Evolutionary conservation across 2,329 filamentous ascomycete genomes (phyloP).

Genomic region (Pseudogymnoascus sp.): DNA sequence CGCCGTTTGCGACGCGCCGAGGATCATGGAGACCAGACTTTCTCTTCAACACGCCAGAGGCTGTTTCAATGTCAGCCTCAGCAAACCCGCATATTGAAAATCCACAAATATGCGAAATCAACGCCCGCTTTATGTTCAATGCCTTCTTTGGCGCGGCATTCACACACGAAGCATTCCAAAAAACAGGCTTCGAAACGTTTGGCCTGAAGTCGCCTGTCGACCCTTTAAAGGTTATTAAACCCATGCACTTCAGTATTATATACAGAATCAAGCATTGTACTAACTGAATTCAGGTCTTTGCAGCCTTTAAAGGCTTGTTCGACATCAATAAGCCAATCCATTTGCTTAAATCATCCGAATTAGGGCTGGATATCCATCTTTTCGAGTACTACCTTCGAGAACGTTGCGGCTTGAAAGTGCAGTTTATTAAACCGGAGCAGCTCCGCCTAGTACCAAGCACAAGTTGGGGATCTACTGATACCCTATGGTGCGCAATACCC

Average conservation of each 20-base stretch:
- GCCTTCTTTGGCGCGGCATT: constrained; percentile 10
- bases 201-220: constrained; percentile 10
- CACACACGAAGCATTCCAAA: constrained; percentile 10
- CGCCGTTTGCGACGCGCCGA: background rate
- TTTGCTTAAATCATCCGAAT: constrained; percentile 10
- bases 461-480: background rate
- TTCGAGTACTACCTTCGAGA: constrained; percentile 6
- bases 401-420: background rate
- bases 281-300: background rate
- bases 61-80: background rate
- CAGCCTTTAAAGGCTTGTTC: background rate
- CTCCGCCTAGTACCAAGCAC: constrained; percentile 5
- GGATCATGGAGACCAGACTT: constrained; percentile 14
- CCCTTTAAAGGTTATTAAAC: constrained; percentile 2
- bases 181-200: background rate
- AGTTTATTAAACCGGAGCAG: constrained; percentile 7
- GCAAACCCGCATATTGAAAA: background rate
- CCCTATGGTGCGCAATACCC: background rate
- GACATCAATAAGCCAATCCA: constrained; percentile 7
- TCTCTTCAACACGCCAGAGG: constrained; percentile 1
- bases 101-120: constrained; percentile 12
- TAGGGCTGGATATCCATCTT: constrained; percentile 12
- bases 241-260: too few relatives aligned
- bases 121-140: constrained; percentile 13
- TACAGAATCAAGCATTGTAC: background rate